Evolutionary conservation across 129 eudicot species (phyloP).

Genomic region (Ambrosia trifida): DNA sequence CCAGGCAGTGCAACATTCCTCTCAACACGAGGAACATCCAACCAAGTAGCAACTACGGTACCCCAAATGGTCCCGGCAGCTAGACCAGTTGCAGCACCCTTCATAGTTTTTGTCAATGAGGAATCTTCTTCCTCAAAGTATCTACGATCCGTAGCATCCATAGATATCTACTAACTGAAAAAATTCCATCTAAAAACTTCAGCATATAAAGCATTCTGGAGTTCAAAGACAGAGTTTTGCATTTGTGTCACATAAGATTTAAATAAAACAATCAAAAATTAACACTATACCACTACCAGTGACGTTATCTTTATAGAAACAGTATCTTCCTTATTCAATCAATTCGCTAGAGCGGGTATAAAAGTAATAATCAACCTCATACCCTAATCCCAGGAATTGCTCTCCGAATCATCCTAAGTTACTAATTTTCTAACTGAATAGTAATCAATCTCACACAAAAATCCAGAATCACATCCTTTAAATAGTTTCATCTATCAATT

Average conservation of each 20-base stretch:
- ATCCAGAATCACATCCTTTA: too few species aligned
- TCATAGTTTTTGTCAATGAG: constrained; percentile 58
- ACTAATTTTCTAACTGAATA: not conserved
- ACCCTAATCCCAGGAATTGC: not conserved
- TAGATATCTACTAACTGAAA: constrained; percentile 23
- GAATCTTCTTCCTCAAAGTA: constrained; percentile 79
- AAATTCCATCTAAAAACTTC: constrained; percentile 13
- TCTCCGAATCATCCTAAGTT: not conserved
- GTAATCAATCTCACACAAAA: too few species aligned
- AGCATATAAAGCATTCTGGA: not conserved
- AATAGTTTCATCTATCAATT: too few species aligned
- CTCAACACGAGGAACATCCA: constrained; percentile 97
- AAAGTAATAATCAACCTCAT: not conserved
- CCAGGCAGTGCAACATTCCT: constrained; percentile 90
- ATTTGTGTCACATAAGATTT: not conserved
- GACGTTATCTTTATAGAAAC: not conserved
- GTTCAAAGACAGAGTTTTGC: not conserved
- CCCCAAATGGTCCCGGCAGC: constrained; percentile 96
- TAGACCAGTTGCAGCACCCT: constrained; percentile 74
- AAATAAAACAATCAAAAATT: constrained; percentile 10
- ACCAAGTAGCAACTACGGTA: constrained; percentile 90
- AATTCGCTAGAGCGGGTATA: constrained; percentile 3
- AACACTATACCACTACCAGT: not conserved
- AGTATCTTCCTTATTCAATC: constrained; percentile 4
- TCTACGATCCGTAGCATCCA: constrained; percentile 77